Base-by-base conservation (phyloP, 306 rosid species). In the Prunus padus region DNA sequence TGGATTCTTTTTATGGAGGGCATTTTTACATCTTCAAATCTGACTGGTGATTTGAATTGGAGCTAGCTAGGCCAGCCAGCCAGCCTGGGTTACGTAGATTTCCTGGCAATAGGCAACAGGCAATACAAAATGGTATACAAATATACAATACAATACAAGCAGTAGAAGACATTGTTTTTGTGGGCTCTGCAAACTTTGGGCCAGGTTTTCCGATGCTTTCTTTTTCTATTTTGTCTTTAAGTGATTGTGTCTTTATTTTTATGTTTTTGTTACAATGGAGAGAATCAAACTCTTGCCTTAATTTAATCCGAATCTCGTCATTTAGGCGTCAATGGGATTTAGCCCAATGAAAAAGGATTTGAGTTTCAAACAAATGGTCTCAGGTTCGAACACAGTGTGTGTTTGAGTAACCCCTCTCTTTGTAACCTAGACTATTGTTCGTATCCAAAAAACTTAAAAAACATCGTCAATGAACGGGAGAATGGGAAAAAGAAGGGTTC, bases 341-440 rank as follows among this genome's bases (percentile, higher is more conserved):
- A 37, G 1, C 2, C 0, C 9, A 37, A 37, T 37, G 42, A 37
- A 37, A 37, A 37, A 37, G 8, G 1, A 1, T 6, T 37, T 37
- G 42, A 6, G 1, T 31, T 31, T 4, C 1, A 31, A 7, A 31
- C 7, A 0, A 31, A 31, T 31, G 7, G 1, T 31, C 0, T 31
- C 0, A 31, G 6, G 7, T 30, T 30, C 1, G 5, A 30, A 4
- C 37, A 31, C 9, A 33, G 8, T 7, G 2, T 37, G 9, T 37
- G 9, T 37, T 6, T 37, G 42, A 37, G 42, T 7, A 37, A 37
- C 9, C 0, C 2, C 0, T 37, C 0, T 0, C 2, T 2, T 37
- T 37, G 0, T 37, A 37, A 2, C 6, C 6, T 37, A 7, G 9
- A 37, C 0, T 37, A 37, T 7, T 5, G 0, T 0, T 7, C 0